Evolutionary conservation across 1,139 yeast species (phyloP).

Genomic region (Pichia terricola): DNA sequence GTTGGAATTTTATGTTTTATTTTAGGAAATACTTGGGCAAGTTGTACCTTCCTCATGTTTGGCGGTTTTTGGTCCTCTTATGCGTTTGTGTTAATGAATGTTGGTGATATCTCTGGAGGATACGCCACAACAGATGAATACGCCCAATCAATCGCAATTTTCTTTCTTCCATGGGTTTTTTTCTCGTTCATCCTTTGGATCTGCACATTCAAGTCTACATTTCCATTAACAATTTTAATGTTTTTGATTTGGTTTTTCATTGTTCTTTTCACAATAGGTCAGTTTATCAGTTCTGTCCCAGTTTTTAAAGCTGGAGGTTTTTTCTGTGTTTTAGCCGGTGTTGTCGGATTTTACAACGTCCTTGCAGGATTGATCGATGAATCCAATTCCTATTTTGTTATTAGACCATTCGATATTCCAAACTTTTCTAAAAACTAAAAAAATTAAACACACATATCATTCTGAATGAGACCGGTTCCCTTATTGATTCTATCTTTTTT

Average conservation of each 20-base stretch:
- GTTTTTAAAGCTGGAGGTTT: slow-evolving; percentile 61
- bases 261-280: slow-evolving; percentile 47
- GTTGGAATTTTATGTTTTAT: slow-evolving; percentile 37
- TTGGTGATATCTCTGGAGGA: slow-evolving; percentile 45
- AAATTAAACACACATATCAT: too few species aligned
- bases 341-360: slow-evolving; percentile 52
- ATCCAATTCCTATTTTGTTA: slow-evolving; percentile 31
- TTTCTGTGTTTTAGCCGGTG: slow-evolving; percentile 50
- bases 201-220: slow-evolving; percentile 55
- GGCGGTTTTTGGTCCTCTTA: slow-evolving; percentile 72
- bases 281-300: slow-evolving; percentile 37
- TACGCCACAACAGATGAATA: slow-evolving; percentile 38
- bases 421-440: slow-evolving; percentile 7
- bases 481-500: too few species aligned
- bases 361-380: slow-evolving; percentile 33
- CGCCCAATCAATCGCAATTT: slow-evolving; percentile 48
- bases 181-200: slow-evolving; percentile 50
- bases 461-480: too few species aligned
- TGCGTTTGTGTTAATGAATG: slow-evolving; percentile 46
- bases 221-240: slow-evolving; percentile 48
- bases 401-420: slow-evolving; percentile 31
- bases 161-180: slow-evolving; percentile 55
- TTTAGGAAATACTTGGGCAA: slow-evolving; percentile 37
- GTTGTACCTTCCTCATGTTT: slow-evolving; percentile 44
- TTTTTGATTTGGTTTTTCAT: slow-evolving; percentile 46